Conservation (phyloP, 371 early-diverging fungal species). For the Syncephalastrum sp. region DNA sequence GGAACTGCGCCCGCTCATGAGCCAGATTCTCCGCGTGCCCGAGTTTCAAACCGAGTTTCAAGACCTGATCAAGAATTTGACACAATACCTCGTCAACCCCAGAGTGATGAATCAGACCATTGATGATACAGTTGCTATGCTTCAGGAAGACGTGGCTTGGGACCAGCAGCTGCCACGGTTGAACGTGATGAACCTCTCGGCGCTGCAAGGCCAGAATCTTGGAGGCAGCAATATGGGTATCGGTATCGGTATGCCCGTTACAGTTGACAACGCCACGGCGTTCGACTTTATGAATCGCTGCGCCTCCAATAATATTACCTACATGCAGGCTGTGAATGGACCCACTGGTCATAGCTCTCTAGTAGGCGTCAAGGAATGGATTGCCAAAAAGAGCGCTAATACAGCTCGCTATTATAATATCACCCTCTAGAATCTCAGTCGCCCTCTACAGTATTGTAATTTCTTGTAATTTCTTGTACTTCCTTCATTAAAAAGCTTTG, state of each 20-base stretch:
- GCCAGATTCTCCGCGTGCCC: slow-evolving; percentile 14
- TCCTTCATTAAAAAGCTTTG: no score
- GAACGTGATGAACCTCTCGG: neutral
- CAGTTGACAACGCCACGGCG: slow-evolving; percentile 7
- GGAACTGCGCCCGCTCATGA: slow-evolving; percentile 7
- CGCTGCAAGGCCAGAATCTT: neutral
- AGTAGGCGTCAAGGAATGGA: slow-evolving; percentile 22
- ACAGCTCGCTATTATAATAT: no score
- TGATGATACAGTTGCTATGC: slow-evolving; percentile 15
- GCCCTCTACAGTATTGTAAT: no score
- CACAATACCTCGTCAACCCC: slow-evolving; percentile 20
- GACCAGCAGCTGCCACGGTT: slow-evolving; percentile 12
- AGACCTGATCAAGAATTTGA: slow-evolving; percentile 15
- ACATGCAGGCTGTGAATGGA: slow-evolving; percentile 23
- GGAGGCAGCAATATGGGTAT: neutral
- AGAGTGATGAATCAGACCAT: slow-evolving; percentile 19
- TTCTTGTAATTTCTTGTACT: no score
- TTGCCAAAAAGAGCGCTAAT: neutral
- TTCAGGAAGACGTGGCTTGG: slow-evolving; percentile 21
- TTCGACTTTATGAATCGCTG: neutral
- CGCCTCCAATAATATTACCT: slow-evolving; percentile 2
- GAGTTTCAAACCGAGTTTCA: slow-evolving; percentile 29
- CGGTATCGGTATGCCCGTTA: slow-evolving; percentile 1
- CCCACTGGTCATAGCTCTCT: slow-evolving; percentile 12
- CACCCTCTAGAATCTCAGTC: no score